Percentiles rank a stretch among this genome's conserved stretches.
These are phyloP conservation scores for Fusarium penzigii DNA, from an alignment of 2,329 filamentous ascomycete genomes.

Conservation along the genomic window DNA sequence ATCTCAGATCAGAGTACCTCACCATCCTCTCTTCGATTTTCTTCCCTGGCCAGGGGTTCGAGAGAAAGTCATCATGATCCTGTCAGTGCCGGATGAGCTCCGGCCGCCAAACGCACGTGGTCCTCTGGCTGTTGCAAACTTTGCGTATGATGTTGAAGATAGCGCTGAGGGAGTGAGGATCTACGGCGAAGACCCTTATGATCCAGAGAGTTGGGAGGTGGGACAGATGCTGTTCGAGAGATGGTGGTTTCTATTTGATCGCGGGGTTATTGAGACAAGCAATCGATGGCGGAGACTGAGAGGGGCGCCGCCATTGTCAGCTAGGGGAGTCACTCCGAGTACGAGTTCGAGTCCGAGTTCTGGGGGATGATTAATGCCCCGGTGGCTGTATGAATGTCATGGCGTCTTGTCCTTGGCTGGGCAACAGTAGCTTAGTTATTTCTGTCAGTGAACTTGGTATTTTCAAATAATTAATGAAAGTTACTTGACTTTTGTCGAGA, in stretches of 20 bases:
- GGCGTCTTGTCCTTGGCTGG: neutral
- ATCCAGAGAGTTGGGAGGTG: constrained; percentile 55
- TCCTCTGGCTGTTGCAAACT: constrained; percentile 48
- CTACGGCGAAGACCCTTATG: constrained; percentile 50
- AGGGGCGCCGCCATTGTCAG: constrained; percentile 40
- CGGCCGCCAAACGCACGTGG: constrained; percentile 50
- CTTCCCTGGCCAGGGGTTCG: constrained; percentile 58
- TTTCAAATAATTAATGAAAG: no score
- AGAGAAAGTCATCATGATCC: constrained; percentile 53
- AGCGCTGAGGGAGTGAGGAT: constrained; percentile 51
- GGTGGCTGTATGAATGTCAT: neutral
- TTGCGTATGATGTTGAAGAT: constrained; percentile 61
- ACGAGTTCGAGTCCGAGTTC: constrained; percentile 4
- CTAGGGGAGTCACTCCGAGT: constrained; percentile 10
- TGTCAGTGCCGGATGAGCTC: constrained; percentile 48
- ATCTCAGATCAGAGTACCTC: constrained; percentile 50
- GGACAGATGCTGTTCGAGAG: constrained; percentile 58
- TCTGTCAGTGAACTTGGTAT: no score
- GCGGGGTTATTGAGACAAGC: constrained; percentile 52
- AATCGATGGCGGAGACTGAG: constrained; percentile 51
- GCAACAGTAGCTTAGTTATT: no score
- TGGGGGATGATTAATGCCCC: neutral
- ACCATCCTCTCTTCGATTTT: constrained; percentile 59
- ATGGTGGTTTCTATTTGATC: constrained; percentile 64
- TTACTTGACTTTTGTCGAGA: no score